Percentiles rank a stretch among this genome's conserved stretches.
phyloP scores from a whole-genome alignment of 73 alveolate genomes.

The Paramecium biaurelia region DNA sequence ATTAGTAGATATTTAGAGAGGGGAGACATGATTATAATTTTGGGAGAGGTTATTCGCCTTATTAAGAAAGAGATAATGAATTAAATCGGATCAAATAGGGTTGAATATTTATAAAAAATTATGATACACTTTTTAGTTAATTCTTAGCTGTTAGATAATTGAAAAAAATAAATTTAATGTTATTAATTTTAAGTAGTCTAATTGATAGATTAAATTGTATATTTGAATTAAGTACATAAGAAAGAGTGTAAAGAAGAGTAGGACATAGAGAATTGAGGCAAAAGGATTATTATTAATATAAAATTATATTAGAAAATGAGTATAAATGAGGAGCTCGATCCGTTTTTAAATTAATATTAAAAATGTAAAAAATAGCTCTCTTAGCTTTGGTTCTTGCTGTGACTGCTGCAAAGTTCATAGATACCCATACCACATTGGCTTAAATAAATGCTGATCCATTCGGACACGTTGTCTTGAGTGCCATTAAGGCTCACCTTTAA shows the following conservation, averaged over 20 bases:
- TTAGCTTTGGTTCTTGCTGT: conserved; percentile 52
- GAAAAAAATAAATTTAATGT: neutral
- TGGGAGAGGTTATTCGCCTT: neutral
- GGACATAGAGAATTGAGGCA: neutral
- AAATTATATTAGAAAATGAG: neutral
- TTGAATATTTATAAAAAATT: neutral
- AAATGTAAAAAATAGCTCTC: conserved; percentile 44
- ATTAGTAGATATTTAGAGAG: neutral
- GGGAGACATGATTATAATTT: neutral
- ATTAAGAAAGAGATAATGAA: neutral
- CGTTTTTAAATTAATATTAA: conserved; percentile 50
- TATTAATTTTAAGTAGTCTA: neutral
- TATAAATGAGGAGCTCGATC: neutral
- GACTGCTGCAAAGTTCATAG: conserved; percentile 43
- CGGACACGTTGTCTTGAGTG: conserved; percentile 47
- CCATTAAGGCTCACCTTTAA: conserved; percentile 44
- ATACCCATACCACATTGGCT: conserved; percentile 47
- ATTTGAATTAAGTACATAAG: neutral
- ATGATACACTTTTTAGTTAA: neutral
- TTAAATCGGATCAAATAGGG: neutral
- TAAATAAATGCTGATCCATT: conserved; percentile 46
- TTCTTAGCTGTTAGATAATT: neutral
- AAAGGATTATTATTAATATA: neutral
- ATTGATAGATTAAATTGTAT: neutral
- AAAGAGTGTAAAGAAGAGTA: neutral